These are phyloP conservation scores for Cyclotella cryptica DNA, from an alignment of 108 stramenopile genomes.

Conservation along the genomic window DNA sequence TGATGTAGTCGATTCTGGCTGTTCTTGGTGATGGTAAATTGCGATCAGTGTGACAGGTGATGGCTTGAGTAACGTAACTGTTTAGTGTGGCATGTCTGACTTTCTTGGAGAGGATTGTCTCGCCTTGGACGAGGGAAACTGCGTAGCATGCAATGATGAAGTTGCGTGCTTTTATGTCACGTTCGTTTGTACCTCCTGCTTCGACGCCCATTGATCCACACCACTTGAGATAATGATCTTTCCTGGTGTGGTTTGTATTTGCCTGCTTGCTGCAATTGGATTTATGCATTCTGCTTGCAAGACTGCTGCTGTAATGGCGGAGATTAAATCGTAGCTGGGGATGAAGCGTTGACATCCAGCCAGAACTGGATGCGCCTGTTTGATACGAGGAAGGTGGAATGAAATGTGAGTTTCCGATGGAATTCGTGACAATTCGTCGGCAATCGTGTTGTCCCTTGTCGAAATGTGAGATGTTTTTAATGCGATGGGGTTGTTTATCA, in stretches of 20 bases:
- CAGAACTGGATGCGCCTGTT: neutral
- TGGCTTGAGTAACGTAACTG: constrained; percentile 5
- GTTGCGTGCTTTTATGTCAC: neutral
- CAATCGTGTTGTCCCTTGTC: constrained; percentile 6
- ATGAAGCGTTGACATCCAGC: too few species aligned
- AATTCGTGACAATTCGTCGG: constrained; percentile 24
- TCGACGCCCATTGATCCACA: neutral
- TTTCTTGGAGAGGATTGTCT: neutral
- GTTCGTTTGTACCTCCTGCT: too few species aligned
- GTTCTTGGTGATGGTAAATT: too few species aligned
- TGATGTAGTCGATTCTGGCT: neutral
- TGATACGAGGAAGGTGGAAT: neutral
- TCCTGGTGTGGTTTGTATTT: too few species aligned
- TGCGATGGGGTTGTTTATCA: constrained; percentile 20
- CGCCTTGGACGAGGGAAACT: neutral
- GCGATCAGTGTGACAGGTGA: neutral
- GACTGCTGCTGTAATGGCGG: too few species aligned
- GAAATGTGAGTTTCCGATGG: neutral
- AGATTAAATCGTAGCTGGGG: too few species aligned
- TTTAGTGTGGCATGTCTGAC: too few species aligned
- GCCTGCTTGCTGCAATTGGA: too few species aligned
- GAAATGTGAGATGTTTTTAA: neutral
- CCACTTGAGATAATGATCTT: constrained; percentile 16
- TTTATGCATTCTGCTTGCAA: too few species aligned
- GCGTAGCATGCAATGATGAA: too few species aligned